Percentiles rank a stretch among this genome's conserved stretches.
phyloP scores from a whole-genome alignment of 2,329 filamentous ascomycete genomes.

The Calonectria pseudoturangicola region DNA sequence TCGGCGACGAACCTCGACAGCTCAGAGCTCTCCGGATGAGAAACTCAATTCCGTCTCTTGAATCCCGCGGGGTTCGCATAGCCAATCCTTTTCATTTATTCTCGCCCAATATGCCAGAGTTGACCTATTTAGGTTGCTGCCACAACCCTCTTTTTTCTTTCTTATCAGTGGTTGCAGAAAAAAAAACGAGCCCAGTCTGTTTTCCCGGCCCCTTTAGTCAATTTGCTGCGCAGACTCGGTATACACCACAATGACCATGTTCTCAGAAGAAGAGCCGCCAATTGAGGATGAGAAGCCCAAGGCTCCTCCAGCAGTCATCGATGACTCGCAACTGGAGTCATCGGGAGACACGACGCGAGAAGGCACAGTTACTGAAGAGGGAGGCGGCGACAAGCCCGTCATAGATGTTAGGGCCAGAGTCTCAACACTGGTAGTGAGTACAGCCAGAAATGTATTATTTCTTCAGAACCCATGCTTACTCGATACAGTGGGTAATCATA shows the following conservation, averaged over 20 bases:
- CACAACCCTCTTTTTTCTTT: not conserved
- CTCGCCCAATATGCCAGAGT: not conserved
- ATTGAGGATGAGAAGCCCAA: conserved; percentile 6
- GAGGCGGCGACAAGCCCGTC: not conserved
- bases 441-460: not conserved
- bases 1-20: not conserved
- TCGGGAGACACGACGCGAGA: not conserved
- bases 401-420: not conserved
- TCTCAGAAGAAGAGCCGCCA: not conserved
- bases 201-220: not conserved
- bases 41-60: not conserved
- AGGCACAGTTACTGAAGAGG: not conserved
- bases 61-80: not conserved
- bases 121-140: not conserved
- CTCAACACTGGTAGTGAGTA: not conserved
- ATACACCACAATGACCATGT: not conserved
- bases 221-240: not conserved
- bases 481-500: not conserved
- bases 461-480: not conserved
- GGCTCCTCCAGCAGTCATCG: not conserved
- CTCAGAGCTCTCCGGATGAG: not conserved
- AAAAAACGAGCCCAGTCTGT: not conserved
- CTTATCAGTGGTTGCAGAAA: not conserved
- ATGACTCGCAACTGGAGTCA: not conserved
- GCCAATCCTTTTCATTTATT: not conserved